These are phyloP conservation scores for Carex cristatella DNA, from an alignment of 176 grass and related monocot species.

Conservation along the genomic window DNA sequence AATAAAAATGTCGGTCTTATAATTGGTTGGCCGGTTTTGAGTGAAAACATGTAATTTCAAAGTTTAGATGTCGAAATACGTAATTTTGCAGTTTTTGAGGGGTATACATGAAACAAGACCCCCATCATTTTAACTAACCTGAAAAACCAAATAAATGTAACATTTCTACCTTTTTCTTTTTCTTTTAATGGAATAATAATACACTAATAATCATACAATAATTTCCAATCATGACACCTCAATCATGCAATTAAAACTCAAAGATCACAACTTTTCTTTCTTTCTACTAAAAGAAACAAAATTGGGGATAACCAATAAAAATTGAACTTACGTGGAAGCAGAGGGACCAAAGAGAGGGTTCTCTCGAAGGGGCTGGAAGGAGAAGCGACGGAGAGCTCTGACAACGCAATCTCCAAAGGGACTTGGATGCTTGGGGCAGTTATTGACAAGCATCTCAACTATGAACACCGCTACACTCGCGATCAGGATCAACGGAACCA, in stretches of 20 bases:
- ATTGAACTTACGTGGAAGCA: slow-evolving; percentile 42
- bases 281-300: background rate
- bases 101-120: too few relatives aligned
- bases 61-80: too few relatives aligned
- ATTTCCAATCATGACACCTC: background rate
- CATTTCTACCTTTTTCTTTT: too few relatives aligned
- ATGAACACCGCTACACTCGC: slow-evolving; percentile 69
- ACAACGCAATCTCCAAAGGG: slow-evolving; percentile 51
- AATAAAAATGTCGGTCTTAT: too few relatives aligned
- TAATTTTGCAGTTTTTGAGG: too few relatives aligned
- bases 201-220: background rate
- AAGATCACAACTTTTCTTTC: background rate
- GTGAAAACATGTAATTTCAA: too few relatives aligned
- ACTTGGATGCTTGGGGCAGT: slow-evolving; percentile 51
- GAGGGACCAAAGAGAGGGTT: slow-evolving; percentile 89
- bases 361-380: slow-evolving; percentile 86
- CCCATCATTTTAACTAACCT: too few relatives aligned
- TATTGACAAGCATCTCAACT: slow-evolving; percentile 86
- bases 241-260: background rate
- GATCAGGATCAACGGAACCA: slow-evolving; percentile 76
- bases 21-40: too few relatives aligned
- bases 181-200: background rate
- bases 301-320: background rate
- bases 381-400: slow-evolving; percentile 60
- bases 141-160: too few relatives aligned